Percentiles rank a stretch among this genome's conserved stretches.
phyloP scores from a whole-genome alignment of 305 asterid genomes.

The Striga hermonthica region DNA sequence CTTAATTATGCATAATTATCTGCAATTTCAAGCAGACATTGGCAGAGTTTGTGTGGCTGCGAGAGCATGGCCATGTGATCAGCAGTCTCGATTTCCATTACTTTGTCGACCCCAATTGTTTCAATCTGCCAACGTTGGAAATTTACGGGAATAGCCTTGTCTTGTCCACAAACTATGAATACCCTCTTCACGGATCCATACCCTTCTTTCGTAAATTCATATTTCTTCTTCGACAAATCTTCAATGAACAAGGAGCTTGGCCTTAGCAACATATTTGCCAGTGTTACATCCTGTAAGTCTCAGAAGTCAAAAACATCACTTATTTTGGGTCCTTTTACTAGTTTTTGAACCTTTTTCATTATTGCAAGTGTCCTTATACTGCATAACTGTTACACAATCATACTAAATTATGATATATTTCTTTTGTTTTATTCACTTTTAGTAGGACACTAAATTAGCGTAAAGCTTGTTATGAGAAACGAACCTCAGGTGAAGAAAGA shows the following conservation, averaged over 20 bases:
- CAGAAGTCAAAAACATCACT: no score
- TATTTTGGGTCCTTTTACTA: no score
- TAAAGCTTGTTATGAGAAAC: no score
- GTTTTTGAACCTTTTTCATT: no score
- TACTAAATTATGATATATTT: no score
- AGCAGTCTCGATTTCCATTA: constrained; percentile 39
- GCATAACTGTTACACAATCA: no score
- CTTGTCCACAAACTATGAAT: constrained; percentile 38
- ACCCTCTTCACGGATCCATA: constrained; percentile 51
- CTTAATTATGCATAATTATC: not conserved
- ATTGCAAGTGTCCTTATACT: no score
- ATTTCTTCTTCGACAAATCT: constrained; percentile 37
- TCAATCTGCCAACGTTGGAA: constrained; percentile 47
- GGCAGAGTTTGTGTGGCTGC: constrained; percentile 38
- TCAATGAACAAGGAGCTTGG: constrained; percentile 39
- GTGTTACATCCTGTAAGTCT: constrained; percentile 39
- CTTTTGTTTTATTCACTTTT: no score
- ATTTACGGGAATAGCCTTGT: constrained; percentile 32
- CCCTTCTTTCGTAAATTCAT: constrained; percentile 38
- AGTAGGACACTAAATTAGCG: no score
- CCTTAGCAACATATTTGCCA: constrained; percentile 48
- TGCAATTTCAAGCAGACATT: constrained; percentile 37
- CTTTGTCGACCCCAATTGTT: constrained; percentile 37
- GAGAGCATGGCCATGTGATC: constrained; percentile 71
- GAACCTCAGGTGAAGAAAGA: constrained; percentile 42